Conservation (phyloP, 2,329 filamentous ascomycete species). For the Diaporthe amygdali region DNA sequence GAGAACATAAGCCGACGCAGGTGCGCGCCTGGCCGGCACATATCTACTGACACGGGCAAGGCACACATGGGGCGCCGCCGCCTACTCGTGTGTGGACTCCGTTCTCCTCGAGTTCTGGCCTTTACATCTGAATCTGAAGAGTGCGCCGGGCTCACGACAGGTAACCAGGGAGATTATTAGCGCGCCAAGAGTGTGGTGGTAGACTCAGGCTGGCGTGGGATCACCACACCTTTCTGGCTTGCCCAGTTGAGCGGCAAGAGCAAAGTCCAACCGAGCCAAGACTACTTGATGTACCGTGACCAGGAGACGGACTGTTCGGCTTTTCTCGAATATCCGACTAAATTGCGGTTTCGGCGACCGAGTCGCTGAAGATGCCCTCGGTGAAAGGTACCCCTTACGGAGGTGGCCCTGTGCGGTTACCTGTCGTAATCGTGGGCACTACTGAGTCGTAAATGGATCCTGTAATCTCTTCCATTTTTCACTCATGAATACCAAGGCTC, state of each 20-base stretch:
- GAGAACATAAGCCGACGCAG: no score
- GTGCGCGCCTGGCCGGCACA: background rate
- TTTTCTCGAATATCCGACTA: no score
- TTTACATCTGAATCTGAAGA: background rate
- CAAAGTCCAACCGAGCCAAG: background rate
- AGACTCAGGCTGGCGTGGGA: background rate
- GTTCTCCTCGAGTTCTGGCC: background rate
- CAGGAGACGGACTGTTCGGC: background rate
- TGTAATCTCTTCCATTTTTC: background rate
- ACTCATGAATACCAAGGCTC: background rate
- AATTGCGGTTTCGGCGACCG: background rate
- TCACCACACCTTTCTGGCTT: background rate
- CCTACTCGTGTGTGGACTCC: background rate
- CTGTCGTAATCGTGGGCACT: background rate
- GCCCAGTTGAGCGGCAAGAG: background rate
- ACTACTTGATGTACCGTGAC: background rate
- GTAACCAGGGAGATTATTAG: background rate
- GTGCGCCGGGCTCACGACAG: background rate
- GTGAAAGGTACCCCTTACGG: background rate
- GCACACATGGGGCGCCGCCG: no score
- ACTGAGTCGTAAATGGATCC: background rate
- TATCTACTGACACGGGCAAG: background rate
- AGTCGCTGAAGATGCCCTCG: background rate
- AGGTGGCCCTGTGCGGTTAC: background rate
- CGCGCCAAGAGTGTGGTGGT: background rate